Percentiles rank a stretch among this genome's conserved stretches.
phyloP scores from a whole-genome alignment of 2,329 filamentous ascomycete species.

The Fusarium sp. region DNA sequence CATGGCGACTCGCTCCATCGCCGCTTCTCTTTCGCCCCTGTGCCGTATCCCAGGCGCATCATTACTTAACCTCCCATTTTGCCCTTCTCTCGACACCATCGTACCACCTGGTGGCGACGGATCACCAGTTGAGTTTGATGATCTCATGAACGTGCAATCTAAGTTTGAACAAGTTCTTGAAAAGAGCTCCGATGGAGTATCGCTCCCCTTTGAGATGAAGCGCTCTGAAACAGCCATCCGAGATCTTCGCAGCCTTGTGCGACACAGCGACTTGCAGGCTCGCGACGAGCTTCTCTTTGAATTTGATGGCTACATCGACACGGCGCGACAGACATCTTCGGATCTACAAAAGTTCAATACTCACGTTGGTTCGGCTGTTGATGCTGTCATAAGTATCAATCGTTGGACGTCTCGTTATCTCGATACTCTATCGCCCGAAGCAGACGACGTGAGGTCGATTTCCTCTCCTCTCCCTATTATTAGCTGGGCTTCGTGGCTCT shows the following conservation, averaged over 20 bases:
- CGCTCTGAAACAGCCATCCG: constrained; percentile 79
- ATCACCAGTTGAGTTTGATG: constrained; percentile 74
- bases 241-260: constrained; percentile 79
- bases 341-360: constrained; percentile 82
- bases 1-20: constrained; percentile 71
- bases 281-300: constrained; percentile 80
- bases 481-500: constrained; percentile 60
- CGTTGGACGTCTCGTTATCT: constrained; percentile 80
- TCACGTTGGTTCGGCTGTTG: constrained; percentile 79
- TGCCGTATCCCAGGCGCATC: constrained; percentile 77
- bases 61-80: constrained; percentile 74
- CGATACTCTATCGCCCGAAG: constrained; percentile 66
- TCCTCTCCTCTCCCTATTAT: constrained; percentile 51
- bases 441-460: constrained; percentile 50
- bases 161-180: constrained; percentile 82
- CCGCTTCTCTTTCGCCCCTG: constrained; percentile 74
- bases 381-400: constrained; percentile 80
- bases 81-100: constrained; percentile 55
- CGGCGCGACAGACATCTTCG: constrained; percentile 72
- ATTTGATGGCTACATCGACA: constrained; percentile 81
- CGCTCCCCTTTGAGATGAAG: constrained; percentile 83
- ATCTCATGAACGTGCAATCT: constrained; percentile 80
- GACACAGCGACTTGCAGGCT: constrained; percentile 75
- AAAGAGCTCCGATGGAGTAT: constrained; percentile 73
- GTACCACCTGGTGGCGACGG: constrained; percentile 40